Base-by-base conservation (phyloP, 306 rosid species). In the Pterocarpus macrocarpus region DNA sequence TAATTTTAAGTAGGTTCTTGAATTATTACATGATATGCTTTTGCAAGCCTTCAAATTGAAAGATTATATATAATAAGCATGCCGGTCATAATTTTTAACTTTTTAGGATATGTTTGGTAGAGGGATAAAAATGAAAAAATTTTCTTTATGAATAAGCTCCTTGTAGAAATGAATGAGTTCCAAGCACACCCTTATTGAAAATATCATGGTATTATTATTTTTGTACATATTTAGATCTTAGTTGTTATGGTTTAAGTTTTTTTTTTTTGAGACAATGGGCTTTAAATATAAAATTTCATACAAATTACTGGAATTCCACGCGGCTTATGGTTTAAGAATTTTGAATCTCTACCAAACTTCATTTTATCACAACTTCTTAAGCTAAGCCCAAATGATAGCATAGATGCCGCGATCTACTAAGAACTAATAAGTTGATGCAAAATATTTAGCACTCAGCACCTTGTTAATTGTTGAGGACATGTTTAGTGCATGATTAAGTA, bases 11-110 rank as follows among this genome's bases (percentile, higher is more conserved):
- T 75, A 8, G 70, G 57, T n/a, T 35, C 30, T 63, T 47, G 28
- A 38, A 6, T 73, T 38, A 39, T 62, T 75, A 76, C 28, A 22
- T 61, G 61, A 61, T 8, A 2, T 53, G 33, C 55, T 68, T 36
- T 52, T 49, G 28, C 11, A 28, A 49, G 10, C 38, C 49, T 64
- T 55, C 47, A 36, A 38, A 14, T 66, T 66, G 41, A 69, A 22
- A 71, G 52, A 63, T 10, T 36, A 36, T 22, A 41, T 64, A 28
- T 55, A 28, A 53, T 32, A 53, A 14, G 43, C 39, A 67, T 28
- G 59, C 12, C 6, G 35, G 10, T 56, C 14, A 59, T 56, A 22
- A 38, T 0, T 41, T 68, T 39, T 78, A 78, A 30, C 56, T 38
- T 17, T 12, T 61, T 22, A 22, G 28, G 28, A 22, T 22, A 22